Evolutionary conservation across 108 stramenopile genomes (phyloP).

Genomic region (Thalassiosira profunda): DNA sequence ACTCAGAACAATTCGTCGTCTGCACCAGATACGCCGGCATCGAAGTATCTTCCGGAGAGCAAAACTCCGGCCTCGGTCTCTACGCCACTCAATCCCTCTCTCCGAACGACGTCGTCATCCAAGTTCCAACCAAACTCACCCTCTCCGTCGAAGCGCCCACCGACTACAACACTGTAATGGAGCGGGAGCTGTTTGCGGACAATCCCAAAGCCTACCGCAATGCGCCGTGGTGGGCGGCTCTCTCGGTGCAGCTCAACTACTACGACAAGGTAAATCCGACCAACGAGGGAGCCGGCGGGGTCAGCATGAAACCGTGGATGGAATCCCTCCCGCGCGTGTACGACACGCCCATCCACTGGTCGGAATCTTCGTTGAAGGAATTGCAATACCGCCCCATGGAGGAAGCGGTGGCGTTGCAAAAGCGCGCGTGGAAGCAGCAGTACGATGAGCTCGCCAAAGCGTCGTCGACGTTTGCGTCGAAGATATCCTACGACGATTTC

Average conservation of each 20-base stretch:
- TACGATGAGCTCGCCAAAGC: conserved; percentile 37
- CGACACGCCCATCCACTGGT: conserved; percentile 87
- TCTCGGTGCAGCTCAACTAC: conserved; percentile 47
- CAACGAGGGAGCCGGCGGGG: conserved; percentile 11
- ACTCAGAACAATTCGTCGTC: too few species aligned
- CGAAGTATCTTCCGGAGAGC: conserved; percentile 27
- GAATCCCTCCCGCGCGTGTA: conserved; percentile 74
- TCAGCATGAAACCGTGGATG: conserved; percentile 73
- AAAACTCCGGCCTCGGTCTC: conserved; percentile 65
- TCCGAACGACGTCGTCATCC: conserved; percentile 54
- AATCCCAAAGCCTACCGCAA: conserved; percentile 52
- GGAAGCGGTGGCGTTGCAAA: conserved; percentile 69
- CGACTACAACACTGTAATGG: conserved; percentile 50
- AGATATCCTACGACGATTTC: conserved; percentile 74
- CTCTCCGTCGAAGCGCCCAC: conserved; percentile 68
- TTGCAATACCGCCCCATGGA: conserved; percentile 75
- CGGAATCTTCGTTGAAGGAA: conserved; percentile 44
- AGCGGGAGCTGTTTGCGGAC: conserved; percentile 29
- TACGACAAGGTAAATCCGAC: conserved; percentile 38
- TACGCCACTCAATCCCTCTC: conserved; percentile 44
- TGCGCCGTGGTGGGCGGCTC: conserved; percentile 58
- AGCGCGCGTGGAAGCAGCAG: conserved; percentile 55
- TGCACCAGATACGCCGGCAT: conserved; percentile 41
- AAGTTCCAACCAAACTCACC: conserved; percentile 69
- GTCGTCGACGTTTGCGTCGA: conserved; percentile 17